Base-by-base conservation (phyloP, 805 yeast species). In the Candida succiphila region DNA sequence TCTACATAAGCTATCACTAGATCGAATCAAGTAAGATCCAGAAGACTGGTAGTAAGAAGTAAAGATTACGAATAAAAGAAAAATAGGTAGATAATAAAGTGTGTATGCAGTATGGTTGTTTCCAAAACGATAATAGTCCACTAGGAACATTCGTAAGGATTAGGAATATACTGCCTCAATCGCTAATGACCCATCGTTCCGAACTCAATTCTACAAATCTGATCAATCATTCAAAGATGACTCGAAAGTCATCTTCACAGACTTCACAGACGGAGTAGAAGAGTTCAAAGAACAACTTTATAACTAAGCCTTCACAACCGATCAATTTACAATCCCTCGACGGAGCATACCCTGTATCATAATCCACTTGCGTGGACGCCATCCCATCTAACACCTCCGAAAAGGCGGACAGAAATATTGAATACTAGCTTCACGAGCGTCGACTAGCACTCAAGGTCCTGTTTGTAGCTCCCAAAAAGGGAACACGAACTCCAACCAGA, bases 41-140 rank as follows among this genome's bases (percentile, higher is more conserved):
- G n/a, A n/a, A n/a, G n/a, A n/a, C n/a, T n/a, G n/a, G n/a, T n/a
- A n/a, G n/a, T n/a, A n/a, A n/a, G n/a, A n/a, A n/a, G n/a, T n/a
- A n/a, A n/a, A n/a, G n/a, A n/a, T n/a, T n/a, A n/a, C n/a, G n/a
- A n/a, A n/a, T n/a, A n/a, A n/a, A n/a, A n/a, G n/a, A n/a, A n/a
- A n/a, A n/a, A n/a, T n/a, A n/a, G n/a, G n/a, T n/a, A n/a, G n/a
- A n/a, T n/a, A n/a, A 18, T 16, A 22, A 13, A 30, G 20, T 17
- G 78, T 89, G 96, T 89, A 58, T 67, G 94, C 96, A 78, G 86
- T 94, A 89, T 88, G 97, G 97, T 88, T 88, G 59, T 84, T 84
- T 87, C 97, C 89, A 96, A 84, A 85, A 77, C 92, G 95, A 80
- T 78, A 75, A 89, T 69, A 76, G 94, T 77, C 92, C 67, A 72